These are phyloP conservation scores for Truncatella angustata DNA, from an alignment of 2,329 filamentous ascomycete species.

Conservation along the genomic window DNA sequence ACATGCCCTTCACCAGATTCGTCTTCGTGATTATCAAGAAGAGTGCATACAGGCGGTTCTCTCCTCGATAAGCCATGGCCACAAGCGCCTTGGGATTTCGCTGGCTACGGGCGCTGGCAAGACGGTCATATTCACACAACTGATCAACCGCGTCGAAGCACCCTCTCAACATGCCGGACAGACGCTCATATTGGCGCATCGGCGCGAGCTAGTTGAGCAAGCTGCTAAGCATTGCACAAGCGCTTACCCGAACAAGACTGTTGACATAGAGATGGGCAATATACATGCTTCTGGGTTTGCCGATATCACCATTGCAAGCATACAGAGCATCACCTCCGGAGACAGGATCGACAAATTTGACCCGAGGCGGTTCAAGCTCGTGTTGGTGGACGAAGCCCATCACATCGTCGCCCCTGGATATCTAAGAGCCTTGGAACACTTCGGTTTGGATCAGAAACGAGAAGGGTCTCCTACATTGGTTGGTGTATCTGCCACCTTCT, in stretches of 20 bases:
- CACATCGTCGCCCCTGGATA: conserved; percentile 89
- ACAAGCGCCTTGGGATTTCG: conserved; percentile 80
- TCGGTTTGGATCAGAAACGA: conserved; percentile 58
- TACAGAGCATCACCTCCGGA: conserved; percentile 78
- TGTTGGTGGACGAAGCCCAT: conserved; percentile 94
- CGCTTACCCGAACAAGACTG: conserved; percentile 74
- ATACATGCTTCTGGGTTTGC: conserved; percentile 73
- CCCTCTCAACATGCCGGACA: conserved; percentile 56
- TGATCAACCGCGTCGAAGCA: conserved; percentile 74
- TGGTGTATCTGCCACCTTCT: conserved; percentile 82
- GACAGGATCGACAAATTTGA: conserved; percentile 81
- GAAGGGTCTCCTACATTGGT: conserved; percentile 67
- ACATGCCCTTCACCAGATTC: conserved; percentile 34
- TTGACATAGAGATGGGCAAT: conserved; percentile 91
- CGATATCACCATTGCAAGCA: conserved; percentile 91
- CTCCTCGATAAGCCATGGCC: conserved; percentile 63
- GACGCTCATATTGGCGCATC: conserved; percentile 88
- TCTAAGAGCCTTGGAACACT: conserved; percentile 72
- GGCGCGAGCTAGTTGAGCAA: conserved; percentile 91
- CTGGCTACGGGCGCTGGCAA: conserved; percentile 87
- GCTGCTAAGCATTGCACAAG: conserved; percentile 79
- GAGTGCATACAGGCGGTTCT: conserved; percentile 86
- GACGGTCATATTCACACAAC: conserved; percentile 94
- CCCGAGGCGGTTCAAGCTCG: conserved; percentile 75
- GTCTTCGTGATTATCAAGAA: conserved; percentile 81